Evolutionary conservation across 1,139 yeast genomes (phyloP).

Genomic region (Pichia cactophila): DNA sequence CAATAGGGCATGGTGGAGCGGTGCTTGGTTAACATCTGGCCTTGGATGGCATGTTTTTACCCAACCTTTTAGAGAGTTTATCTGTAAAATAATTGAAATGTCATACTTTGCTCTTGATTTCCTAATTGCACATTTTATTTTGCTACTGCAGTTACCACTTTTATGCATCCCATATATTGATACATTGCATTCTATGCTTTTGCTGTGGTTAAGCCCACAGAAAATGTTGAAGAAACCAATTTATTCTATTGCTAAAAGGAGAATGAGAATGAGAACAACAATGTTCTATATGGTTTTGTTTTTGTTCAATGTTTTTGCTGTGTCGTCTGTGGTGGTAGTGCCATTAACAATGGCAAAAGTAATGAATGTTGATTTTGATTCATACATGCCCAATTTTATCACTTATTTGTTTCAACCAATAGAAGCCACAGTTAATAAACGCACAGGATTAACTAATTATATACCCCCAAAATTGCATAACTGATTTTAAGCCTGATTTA

Average conservation of each 20-base stretch:
- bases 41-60: constrained; percentile 43
- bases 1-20: constrained; percentile 64
- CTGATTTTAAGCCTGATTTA: background rate
- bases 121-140: constrained; percentile 43
- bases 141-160: constrained; percentile 45
- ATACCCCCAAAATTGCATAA: background rate
- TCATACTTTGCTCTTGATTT: constrained; percentile 49
- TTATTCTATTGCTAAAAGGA: constrained; percentile 24
- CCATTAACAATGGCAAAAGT: constrained; percentile 34
- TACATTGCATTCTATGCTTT: constrained; percentile 49
- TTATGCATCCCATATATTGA: constrained; percentile 49
- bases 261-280: constrained; percentile 25
- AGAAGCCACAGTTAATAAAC: background rate
- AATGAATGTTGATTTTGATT: constrained; percentile 34
- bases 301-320: constrained; percentile 27
- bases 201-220: constrained; percentile 54
- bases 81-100: constrained; percentile 48
- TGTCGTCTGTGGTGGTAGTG: constrained; percentile 30
- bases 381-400: constrained; percentile 2
- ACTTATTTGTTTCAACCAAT: background rate
- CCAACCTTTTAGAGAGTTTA: constrained; percentile 48
- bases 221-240: constrained; percentile 40
- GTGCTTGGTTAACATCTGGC: constrained; percentile 51
- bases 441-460: background rate
- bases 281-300: constrained; percentile 33